Evolutionary conservation across 257 asterid genomes (phyloP).

Genomic region (Solanum pennellii): DNA sequence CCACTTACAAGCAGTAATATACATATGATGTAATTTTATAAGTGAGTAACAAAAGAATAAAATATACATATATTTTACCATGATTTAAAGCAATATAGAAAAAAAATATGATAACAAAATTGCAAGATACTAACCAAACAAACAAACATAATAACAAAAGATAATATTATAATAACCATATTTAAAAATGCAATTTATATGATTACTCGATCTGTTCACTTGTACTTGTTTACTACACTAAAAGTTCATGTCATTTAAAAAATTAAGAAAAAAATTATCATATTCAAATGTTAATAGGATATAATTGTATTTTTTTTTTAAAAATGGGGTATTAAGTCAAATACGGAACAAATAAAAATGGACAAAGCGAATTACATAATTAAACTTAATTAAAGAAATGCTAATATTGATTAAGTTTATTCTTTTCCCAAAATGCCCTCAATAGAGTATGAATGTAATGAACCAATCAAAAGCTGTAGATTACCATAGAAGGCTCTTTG

Average conservation of each 20-base stretch:
- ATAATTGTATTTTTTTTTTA: no score
- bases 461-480: slow-evolving; percentile 2
- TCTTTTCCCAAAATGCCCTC: background rate
- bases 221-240: background rate
- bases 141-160: no score
- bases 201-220: background rate
- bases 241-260: background rate
- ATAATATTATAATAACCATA: no score
- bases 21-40: background rate
- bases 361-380: background rate
- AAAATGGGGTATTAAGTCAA: background rate
- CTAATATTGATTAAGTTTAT: background rate
- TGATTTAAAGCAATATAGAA: background rate
- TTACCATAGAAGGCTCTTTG: background rate
- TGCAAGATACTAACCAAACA: background rate
- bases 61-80: background rate
- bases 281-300: no score
- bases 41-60: no score
- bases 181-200: background rate
- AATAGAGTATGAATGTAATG: background rate
- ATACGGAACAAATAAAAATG: background rate
- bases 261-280: no score
- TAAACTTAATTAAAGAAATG: background rate
- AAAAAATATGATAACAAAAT: background rate
- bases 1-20: background rate